A percentile compares a stretch with the other conserved stretches of the same genome.
Conservation (phyloP, 257 asterid species). For the Perilla frutescens region DNA sequence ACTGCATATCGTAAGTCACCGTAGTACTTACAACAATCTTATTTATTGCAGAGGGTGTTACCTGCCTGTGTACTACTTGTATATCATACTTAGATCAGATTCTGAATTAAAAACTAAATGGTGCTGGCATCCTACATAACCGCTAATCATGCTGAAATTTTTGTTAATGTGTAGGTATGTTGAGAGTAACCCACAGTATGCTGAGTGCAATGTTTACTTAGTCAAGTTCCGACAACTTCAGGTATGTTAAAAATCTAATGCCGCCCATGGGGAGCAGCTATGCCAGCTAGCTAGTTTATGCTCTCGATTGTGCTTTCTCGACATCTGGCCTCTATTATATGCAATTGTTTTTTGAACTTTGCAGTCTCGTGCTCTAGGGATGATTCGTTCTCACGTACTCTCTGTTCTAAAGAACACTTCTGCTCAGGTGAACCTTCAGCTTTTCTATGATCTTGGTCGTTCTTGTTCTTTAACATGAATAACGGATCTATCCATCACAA, state of each 20-base stretch:
- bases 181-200: constrained; percentile 96
- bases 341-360: constrained; percentile 33
- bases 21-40: constrained; percentile 24
- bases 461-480: constrained; percentile 31
- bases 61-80: constrained; percentile 23
- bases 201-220: constrained; percentile 96
- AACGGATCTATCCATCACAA: constrained; percentile 28
- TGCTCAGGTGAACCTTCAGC: constrained; percentile 72
- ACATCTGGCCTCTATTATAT: constrained; percentile 29
- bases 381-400: constrained; percentile 90
- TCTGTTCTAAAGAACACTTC: constrained; percentile 88
- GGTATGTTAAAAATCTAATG: constrained; percentile 52
- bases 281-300: constrained; percentile 20
- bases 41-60: constrained; percentile 26
- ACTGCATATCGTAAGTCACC: constrained; percentile 87
- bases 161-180: constrained; percentile 69
- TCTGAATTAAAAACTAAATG: constrained; percentile 32
- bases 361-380: constrained; percentile 96
- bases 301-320: constrained; percentile 23
- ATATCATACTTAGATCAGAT: constrained; percentile 24
- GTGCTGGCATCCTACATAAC: constrained; percentile 15
- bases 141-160: constrained; percentile 25
- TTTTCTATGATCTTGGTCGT: constrained; percentile 30
- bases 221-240: constrained; percentile 99
- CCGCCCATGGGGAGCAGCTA: constrained; percentile 11